A percentile compares a stretch with the other conserved stretches of the same genome.
Conservation (phyloP, 108 stramenopile species). For the Cylindrotheca fusiformis region DNA sequence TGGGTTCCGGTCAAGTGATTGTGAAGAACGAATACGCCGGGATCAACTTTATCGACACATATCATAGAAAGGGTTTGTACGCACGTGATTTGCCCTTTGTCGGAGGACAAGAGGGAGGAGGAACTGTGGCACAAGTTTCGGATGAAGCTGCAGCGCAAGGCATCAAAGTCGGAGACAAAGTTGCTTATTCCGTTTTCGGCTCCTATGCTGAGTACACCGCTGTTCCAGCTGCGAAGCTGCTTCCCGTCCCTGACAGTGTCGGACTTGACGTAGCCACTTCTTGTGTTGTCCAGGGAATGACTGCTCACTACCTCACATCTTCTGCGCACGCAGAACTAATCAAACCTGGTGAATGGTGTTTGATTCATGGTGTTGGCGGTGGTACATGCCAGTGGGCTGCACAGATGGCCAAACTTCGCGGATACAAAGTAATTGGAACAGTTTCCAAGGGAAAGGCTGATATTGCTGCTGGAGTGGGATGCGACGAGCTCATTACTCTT, state of each 20-base stretch:
- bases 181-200: constrained; percentile 66
- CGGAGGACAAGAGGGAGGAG: constrained; percentile 83
- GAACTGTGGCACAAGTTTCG: constrained; percentile 56
- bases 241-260: constrained; percentile 55
- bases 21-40: constrained; percentile 75
- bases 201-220: constrained; percentile 78
- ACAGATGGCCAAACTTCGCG: constrained; percentile 81
- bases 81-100: constrained; percentile 69
- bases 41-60: constrained; percentile 87
- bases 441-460: constrained; percentile 60
- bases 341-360: constrained; percentile 70
- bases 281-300: constrained; percentile 80
- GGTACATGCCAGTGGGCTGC: constrained; percentile 87
- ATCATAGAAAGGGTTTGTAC: constrained; percentile 78
- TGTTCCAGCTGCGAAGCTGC: constrained; percentile 53
- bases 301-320: constrained; percentile 77
- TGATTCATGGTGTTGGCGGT: constrained; percentile 79
- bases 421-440: constrained; percentile 85
- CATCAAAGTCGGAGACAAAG: constrained; percentile 63
- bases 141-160: constrained; percentile 51
- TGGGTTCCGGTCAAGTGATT: constrained; percentile 53
- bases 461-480: constrained; percentile 42
- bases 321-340: constrained; percentile 70
- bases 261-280: constrained; percentile 61
- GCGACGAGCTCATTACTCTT: constrained; percentile 79